Evolutionary conservation across 768 basidiomycete species (phyloP).

Genomic region (Trichaptum fuscoviolaceum): DNA sequence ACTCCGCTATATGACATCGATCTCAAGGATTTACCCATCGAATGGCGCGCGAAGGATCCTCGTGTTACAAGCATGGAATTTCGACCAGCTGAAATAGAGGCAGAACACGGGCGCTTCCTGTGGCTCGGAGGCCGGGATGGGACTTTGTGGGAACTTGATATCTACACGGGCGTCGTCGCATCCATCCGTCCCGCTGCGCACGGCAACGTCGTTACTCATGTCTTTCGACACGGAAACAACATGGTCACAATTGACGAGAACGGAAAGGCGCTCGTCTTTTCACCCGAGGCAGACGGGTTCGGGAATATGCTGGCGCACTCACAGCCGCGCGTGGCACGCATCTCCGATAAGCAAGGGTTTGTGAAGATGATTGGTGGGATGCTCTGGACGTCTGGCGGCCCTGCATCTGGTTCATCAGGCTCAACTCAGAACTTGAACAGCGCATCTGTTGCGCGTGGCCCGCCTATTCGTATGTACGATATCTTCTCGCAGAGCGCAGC

Average conservation of each 20-base stretch:
- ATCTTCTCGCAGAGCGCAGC: constrained; percentile 54
- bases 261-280: constrained; percentile 78
- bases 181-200: constrained; percentile 62
- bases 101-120: constrained; percentile 53
- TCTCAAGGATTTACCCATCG: constrained; percentile 50
- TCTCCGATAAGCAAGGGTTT: constrained; percentile 81
- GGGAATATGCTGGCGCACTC: constrained; percentile 41
- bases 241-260: constrained; percentile 84
- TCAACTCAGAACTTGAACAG: background rate
- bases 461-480: constrained; percentile 81
- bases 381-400: constrained; percentile 68
- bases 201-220: constrained; percentile 56
- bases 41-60: constrained; percentile 51
- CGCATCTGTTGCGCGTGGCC: constrained; percentile 40
- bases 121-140: constrained; percentile 95
- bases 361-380: constrained; percentile 66
- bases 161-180: constrained; percentile 50
- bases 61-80: constrained; percentile 79
- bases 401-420: constrained; percentile 28
- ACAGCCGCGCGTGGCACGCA: constrained; percentile 54
- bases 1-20: constrained; percentile 48
- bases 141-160: constrained; percentile 77
- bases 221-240: constrained; percentile 62
- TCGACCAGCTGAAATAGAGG: constrained; percentile 40
- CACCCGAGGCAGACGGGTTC: constrained; percentile 35